These are phyloP conservation scores for Zoysia japonica DNA, from an alignment of 176 grass and related monocot species.

Conservation along the genomic window DNA sequence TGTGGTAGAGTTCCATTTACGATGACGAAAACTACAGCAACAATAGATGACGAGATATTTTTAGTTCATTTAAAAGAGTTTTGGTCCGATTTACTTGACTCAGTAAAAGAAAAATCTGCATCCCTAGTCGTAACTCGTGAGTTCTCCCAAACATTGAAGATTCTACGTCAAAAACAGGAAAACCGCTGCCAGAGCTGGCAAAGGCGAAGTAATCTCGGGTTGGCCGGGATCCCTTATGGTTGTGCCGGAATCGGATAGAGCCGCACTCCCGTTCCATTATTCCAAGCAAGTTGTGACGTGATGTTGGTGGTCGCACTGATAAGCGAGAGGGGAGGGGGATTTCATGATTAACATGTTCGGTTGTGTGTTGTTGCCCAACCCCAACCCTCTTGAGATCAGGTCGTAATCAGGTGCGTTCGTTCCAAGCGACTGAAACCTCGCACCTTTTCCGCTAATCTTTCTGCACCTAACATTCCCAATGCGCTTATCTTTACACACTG, in stretches of 20 bases:
- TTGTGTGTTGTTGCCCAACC: conserved; percentile 29
- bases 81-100: no score
- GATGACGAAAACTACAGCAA: no score
- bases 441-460: conserved; percentile 3
- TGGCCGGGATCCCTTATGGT: not conserved
- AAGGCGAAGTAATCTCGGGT: not conserved
- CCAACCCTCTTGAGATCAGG: not conserved
- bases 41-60: no score
- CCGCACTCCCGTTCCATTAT: not conserved
- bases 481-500: no score
- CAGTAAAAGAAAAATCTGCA: no score
- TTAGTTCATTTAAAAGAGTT: no score
- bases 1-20: no score
- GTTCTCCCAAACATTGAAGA: no score
- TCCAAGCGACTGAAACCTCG: conserved; percentile 38
- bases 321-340: not conserved
- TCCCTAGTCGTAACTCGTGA: no score
- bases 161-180: not conserved
- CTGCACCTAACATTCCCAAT: not conserved
- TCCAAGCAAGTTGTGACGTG: not conserved
- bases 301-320: not conserved
- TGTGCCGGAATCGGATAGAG: not conserved
- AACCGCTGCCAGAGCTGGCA: not conserved
- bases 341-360: not conserved
- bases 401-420: not conserved